Conservation (phyloP, 805 yeast species). For the Pichia cephalocereana region DNA sequence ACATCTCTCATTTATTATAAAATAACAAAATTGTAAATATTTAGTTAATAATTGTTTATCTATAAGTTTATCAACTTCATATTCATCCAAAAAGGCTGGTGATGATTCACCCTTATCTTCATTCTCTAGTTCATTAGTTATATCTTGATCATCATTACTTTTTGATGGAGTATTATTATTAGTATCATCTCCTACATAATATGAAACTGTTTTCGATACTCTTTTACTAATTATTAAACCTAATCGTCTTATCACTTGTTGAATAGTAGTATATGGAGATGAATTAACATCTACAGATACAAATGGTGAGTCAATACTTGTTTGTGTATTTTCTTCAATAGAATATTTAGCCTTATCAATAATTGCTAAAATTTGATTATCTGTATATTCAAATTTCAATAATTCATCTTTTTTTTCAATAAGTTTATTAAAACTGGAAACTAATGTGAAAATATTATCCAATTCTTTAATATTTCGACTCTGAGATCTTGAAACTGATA, state of each 20-base stretch:
- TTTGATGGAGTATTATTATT: too few species aligned
- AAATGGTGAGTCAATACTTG: neutral
- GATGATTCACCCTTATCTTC: too few species aligned
- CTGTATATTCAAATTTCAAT: neutral
- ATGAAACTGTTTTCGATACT: conserved; percentile 8
- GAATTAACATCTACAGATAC: neutral
- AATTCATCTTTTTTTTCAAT: conserved; percentile 1
- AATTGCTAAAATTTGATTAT: conserved; percentile 4
- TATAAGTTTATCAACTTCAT: conserved; percentile 9
- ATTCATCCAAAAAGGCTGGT: neutral
- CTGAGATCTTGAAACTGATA: neutral
- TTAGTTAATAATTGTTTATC: conserved; percentile 15
- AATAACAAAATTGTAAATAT: conserved; percentile 22
- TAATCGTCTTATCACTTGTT: conserved; percentile 11
- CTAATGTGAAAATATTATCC: conserved; percentile 4
- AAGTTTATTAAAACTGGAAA: conserved; percentile 9
- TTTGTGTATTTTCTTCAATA: neutral
- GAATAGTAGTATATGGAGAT: conserved; percentile 2
- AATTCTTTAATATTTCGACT: conserved; percentile 5
- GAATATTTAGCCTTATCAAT: conserved; percentile 10
- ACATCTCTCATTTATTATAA: conserved; percentile 18
- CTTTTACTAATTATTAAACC: conserved; percentile 8
- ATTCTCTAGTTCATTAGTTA: too few species aligned
- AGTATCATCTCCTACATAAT: neutral
- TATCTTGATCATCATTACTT: too few species aligned